Evolutionary conservation across 1,139 yeast genomes (phyloP), one percentile per base, ranked within the genome.

Genomic region (Taphrina wiesneri): DNA sequence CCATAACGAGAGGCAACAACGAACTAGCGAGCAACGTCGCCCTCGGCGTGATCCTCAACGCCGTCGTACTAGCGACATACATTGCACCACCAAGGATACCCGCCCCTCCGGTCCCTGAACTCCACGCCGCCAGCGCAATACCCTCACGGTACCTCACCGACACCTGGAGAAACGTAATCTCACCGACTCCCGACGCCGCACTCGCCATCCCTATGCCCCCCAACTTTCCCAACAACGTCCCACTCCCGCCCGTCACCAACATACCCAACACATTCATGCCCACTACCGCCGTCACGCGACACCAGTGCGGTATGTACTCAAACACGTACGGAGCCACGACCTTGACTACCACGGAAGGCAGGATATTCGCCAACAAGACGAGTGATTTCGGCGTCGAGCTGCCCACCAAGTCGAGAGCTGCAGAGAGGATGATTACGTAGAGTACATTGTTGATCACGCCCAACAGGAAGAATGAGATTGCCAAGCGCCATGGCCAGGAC

Each of bases 51-150:
- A 85, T 64, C 2, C 81, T 76, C 17, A 85, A 63, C 75, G 85
- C 78, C 0, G 88, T 83, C 0, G 90, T 86, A 69, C 85, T 67
- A 0, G 82, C 71, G 76, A 86, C 71, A 70, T 81, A 86, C 6
- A 79, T 73, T 57, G 84, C 84, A 32, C 72, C 71, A 0, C 98
- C 99, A 23, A 85, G 82, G 2, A 92, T 76, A 0, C 98, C 98
- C 0, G 99, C 98, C 13, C 90, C 96, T 0, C 98, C 98, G 0
- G 98, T 93, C 0, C 99, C 99, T 15, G 91, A 83, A 43, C 96
- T 88, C 83, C 95, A 93, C 0, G 96, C 97, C 59, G 88, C 86
- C 56, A 93, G 79, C 1, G 96, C 81, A 21, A 77, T 74, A 39
- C 81, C 81, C 2, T 17, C 54, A 30, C 68, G 70, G 70, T 78